Conservation (phyloP, 306 rosid genomes). For the Gillenia trifoliata region DNA sequence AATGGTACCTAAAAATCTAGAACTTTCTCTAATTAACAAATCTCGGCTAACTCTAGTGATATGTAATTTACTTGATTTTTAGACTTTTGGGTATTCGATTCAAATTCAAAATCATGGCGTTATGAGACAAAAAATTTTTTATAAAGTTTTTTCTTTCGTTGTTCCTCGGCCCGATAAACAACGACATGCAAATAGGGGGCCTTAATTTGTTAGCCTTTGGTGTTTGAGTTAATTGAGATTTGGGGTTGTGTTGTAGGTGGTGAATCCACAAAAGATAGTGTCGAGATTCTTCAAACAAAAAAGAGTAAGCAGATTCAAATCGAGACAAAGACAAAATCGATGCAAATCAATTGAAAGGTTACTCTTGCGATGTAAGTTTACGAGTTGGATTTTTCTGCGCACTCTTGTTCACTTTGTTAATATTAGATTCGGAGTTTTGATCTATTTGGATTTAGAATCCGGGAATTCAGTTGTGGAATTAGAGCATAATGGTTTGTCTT, state of each 20-base stretch:
- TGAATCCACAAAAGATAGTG: constrained; percentile 74
- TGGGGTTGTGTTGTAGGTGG: constrained; percentile 58
- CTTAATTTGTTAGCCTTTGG: background rate
- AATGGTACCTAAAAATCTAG: background rate
- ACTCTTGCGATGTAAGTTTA: constrained; percentile 62
- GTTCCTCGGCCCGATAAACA: background rate
- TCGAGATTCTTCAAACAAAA: constrained; percentile 97
- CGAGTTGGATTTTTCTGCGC: constrained; percentile 38
- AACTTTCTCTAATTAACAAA: background rate
- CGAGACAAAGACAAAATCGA: constrained; percentile 65
- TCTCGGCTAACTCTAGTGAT: background rate
- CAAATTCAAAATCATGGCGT: background rate
- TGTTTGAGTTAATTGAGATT: background rate
- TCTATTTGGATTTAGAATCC: background rate
- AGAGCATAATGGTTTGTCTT: background rate
- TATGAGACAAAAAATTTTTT: background rate
- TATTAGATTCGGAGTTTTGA: background rate
- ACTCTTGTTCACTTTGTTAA: background rate
- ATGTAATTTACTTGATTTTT: background rate
- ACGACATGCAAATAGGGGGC: no score
- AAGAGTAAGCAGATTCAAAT: constrained; percentile 80
- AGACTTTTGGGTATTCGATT: background rate
- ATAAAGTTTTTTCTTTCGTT: background rate
- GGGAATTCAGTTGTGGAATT: background rate
- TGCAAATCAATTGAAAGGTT: constrained; percentile 43